A percentile compares a stretch with the other conserved stretches of the same genome.
phyloP scores from a whole-genome alignment of 73 alveolate species.

The Symbiodinium natans region DNA sequence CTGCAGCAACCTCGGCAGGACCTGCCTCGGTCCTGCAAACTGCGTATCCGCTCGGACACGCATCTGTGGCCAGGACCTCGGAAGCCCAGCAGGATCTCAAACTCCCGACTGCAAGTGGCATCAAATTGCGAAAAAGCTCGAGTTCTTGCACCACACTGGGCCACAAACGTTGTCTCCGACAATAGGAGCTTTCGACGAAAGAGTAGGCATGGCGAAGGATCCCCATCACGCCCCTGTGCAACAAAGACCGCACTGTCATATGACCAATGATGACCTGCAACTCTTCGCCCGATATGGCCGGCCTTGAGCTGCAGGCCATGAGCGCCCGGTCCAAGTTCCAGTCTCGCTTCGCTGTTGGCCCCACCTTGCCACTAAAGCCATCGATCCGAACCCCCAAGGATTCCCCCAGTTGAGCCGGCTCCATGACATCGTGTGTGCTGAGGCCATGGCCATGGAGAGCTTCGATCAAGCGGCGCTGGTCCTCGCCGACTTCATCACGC shows the following conservation, averaged over 20 bases:
- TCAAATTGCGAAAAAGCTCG: neutral
- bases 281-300: neutral
- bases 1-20: neutral
- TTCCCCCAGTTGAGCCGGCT: neutral
- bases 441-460: neutral
- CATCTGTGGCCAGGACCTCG: neutral
- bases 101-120: neutral
- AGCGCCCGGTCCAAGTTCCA: constrained; percentile 3
- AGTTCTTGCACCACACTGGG: neutral
- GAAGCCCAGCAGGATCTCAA: neutral
- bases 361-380: neutral
- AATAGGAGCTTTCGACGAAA: neutral
- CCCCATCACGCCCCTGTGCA: constrained; percentile 21
- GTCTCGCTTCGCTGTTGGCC: neutral
- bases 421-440: constrained; percentile 16
- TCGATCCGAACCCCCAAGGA: constrained; percentile 4
- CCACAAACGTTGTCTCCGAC: neutral
- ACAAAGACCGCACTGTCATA: neutral
- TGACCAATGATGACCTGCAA: constrained; percentile 32
- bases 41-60: constrained; percentile 11
- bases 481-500: neutral
- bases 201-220: neutral
- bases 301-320: neutral
- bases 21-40: neutral
- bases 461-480: neutral